Evolutionary conservation across 257 asterid genomes (phyloP).

Genomic region (Leptodermis oblonga): DNA sequence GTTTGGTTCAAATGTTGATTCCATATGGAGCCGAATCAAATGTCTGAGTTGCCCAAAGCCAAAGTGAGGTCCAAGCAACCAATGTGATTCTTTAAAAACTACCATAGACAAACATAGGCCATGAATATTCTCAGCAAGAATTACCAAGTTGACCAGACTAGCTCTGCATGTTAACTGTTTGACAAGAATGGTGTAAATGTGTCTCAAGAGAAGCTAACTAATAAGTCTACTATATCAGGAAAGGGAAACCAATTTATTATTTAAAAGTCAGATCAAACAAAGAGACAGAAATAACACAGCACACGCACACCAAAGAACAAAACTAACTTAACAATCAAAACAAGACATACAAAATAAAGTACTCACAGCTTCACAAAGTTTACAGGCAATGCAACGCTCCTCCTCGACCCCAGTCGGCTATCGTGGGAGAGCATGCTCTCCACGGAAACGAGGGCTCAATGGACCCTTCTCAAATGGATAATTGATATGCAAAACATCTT

Average conservation of each 20-base stretch:
- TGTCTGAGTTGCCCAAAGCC: background rate
- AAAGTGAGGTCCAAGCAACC: background rate
- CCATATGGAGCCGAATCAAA: no score
- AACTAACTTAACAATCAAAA: no score
- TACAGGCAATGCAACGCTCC: no score
- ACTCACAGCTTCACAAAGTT: no score
- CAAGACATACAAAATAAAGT: no score
- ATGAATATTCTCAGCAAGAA: no score
- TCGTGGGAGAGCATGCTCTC: no score
- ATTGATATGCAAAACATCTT: constrained; percentile 74
- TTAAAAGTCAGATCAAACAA: background rate
- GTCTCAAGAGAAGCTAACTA: background rate
- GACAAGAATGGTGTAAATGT: background rate
- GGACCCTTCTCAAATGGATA: no score
- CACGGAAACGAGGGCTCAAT: no score
- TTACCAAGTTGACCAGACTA: background rate
- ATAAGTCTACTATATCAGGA: background rate
- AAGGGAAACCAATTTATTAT: background rate
- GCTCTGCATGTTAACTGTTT: background rate
- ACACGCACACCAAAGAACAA: background rate
- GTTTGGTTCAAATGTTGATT: no score
- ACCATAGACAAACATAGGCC: no score
- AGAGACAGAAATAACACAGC: background rate
- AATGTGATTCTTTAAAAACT: background rate
- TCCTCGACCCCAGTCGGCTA: no score